phyloP scores from a whole-genome alignment of 495 filamentous ascomycete genomes.

The Neurospora pannonica region DNA sequence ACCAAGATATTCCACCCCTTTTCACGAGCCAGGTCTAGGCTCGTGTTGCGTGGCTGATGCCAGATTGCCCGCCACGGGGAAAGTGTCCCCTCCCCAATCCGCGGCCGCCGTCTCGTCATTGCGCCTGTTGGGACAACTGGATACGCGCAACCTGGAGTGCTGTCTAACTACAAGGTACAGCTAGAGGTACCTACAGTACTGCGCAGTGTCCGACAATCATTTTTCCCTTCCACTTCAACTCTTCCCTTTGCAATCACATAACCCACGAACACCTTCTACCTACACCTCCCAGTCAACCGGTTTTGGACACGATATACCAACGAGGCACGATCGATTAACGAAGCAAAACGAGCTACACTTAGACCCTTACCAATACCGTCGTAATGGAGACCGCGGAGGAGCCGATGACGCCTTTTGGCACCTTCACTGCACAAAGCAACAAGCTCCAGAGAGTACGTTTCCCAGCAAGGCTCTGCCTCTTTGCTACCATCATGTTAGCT shows the following conservation, averaged over 20 bases:
- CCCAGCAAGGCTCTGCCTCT: neutral
- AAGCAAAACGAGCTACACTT: neutral
- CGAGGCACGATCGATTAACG: neutral
- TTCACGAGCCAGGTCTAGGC: neutral
- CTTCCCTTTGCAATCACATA: neutral
- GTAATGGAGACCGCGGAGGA: slow-evolving; percentile 20
- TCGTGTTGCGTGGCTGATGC: neutral
- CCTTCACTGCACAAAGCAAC: slow-evolving; percentile 21
- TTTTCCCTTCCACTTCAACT: neutral
- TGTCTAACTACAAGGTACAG: neutral
- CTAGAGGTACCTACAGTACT: neutral
- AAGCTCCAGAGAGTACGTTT: slow-evolving; percentile 33
- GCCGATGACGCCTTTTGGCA: slow-evolving; percentile 22
- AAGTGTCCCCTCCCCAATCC: neutral
- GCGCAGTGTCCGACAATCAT: neutral
- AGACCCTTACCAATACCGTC: neutral
- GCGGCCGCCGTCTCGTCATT: neutral
- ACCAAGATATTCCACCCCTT: neutral
- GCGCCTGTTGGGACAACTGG: neutral
- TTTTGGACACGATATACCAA: neutral
- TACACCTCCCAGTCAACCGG: neutral
- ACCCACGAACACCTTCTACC: neutral
- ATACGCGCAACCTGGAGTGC: neutral
- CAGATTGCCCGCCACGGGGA: neutral
- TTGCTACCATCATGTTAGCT: slow-evolving; percentile 1